Conservation (phyloP, 2,329 filamentous ascomycete genomes). For the Aspergillus japonicus region DNA sequence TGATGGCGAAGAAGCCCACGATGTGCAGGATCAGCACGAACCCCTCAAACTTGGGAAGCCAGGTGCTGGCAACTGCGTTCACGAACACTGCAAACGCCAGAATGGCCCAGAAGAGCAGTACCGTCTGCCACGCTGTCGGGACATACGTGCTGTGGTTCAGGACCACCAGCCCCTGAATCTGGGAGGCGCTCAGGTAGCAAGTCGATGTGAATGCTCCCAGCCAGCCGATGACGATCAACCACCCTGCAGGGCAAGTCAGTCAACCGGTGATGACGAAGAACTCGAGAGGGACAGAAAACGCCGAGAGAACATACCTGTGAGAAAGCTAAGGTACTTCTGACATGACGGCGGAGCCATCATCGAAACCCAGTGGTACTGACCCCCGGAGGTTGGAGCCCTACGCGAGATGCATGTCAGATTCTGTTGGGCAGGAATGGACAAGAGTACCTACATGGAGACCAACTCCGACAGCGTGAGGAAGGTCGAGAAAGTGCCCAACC, state of each 20-base stretch:
- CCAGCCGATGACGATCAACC: slow-evolving; percentile 5
- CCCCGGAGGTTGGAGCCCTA: slow-evolving; percentile 1
- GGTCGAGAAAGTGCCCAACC: slow-evolving; percentile 1
- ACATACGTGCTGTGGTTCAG: neutral
- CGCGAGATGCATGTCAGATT: neutral
- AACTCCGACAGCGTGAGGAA: slow-evolving; percentile 3
- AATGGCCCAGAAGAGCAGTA: slow-evolving; percentile 3
- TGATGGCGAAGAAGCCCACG: slow-evolving; percentile 2
- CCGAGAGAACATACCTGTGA: neutral
- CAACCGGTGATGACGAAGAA: neutral
- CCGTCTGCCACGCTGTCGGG: neutral
- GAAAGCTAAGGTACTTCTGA: slow-evolving; percentile 5
- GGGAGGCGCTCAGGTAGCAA: slow-evolving; percentile 1
- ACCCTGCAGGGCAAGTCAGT: neutral
- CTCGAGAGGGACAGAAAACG: too few species aligned
- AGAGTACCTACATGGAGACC: neutral
- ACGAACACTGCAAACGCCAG: slow-evolving; percentile 4
- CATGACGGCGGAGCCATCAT: slow-evolving; percentile 3
- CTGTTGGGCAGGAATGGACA: too few species aligned
- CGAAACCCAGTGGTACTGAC: slow-evolving; percentile 4
- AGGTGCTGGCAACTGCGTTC: neutral
- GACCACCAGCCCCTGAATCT: slow-evolving; percentile 3
- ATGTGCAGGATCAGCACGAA: slow-evolving; percentile 1
- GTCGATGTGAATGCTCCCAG: slow-evolving; percentile 1
- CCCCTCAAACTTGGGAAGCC: slow-evolving; percentile 1